These are phyloP conservation scores for Apophysomyces variabilis DNA, from an alignment of 371 early-diverging fungal genomes.

Conservation along the genomic window DNA sequence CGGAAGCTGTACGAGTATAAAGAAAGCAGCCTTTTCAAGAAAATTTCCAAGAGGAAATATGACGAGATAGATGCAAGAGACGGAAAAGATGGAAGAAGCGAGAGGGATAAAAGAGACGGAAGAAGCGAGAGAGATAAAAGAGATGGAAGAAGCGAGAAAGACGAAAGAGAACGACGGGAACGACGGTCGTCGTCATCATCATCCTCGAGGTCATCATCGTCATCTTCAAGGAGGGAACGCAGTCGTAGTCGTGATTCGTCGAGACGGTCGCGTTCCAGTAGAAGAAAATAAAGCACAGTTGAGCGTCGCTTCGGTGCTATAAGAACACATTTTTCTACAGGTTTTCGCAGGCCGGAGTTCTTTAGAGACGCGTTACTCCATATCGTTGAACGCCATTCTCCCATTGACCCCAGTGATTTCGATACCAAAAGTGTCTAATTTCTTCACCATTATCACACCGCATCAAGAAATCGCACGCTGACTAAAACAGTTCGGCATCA, in stretches of 20 bases:
- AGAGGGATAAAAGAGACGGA: slow-evolving; percentile 1
- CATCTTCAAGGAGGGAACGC: background rate
- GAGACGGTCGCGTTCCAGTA: slow-evolving; percentile 4
- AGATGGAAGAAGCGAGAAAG: background rate
- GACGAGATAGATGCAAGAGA: slow-evolving; percentile 27
- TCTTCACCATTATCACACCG: too few relatives aligned
- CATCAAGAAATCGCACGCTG: too few relatives aligned
- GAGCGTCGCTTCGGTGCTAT: too few relatives aligned
- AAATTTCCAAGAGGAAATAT: slow-evolving; percentile 37
- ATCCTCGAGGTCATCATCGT: background rate
- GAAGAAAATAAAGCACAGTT: background rate
- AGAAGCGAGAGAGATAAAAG: background rate
- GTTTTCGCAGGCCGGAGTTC: too few relatives aligned
- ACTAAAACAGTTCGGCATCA: too few relatives aligned
- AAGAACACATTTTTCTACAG: too few relatives aligned
- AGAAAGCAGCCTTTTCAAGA: slow-evolving; percentile 49
- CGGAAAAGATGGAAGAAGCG: slow-evolving; percentile 4
- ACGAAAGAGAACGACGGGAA: too few relatives aligned
- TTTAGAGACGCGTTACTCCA: too few relatives aligned
- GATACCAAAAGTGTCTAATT: too few relatives aligned
- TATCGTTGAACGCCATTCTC: too few relatives aligned
- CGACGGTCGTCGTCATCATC: background rate
- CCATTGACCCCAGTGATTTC: too few relatives aligned
- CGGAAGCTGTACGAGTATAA: slow-evolving; percentile 43
- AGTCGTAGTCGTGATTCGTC: slow-evolving; percentile 6